These are phyloP conservation scores for Rosa multiflora DNA, from an alignment of 306 rosid species.

Conservation along the genomic window DNA sequence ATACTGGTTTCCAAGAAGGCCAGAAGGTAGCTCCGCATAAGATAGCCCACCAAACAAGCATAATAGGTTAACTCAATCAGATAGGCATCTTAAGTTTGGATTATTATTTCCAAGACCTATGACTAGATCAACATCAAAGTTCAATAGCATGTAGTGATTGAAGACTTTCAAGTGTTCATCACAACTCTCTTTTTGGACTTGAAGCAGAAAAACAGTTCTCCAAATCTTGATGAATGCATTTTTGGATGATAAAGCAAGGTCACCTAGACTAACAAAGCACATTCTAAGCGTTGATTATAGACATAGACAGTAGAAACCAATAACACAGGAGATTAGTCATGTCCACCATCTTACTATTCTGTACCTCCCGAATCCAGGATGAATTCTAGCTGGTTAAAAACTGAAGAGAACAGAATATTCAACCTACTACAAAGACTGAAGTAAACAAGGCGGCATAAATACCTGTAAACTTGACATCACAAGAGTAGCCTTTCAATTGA, in stretches of 20 bases:
- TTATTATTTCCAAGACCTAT: background rate
- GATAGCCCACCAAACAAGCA: background rate
- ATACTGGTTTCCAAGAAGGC: background rate
- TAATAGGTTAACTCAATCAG: background rate
- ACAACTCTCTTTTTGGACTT: background rate
- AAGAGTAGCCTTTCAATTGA: slow-evolving; percentile 55
- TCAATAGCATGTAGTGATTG: background rate
- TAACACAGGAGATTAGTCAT: background rate
- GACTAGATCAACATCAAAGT: slow-evolving; percentile 3
- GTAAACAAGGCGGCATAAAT: slow-evolving; percentile 7
- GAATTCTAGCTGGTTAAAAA: background rate
- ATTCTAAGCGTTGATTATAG: background rate
- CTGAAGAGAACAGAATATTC: background rate
- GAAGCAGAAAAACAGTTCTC: background rate
- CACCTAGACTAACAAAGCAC: background rate
- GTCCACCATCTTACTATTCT: background rate
- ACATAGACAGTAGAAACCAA: background rate
- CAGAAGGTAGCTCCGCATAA: background rate
- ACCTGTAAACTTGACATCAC: slow-evolving; percentile 77
- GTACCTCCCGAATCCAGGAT: background rate
- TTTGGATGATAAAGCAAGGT: background rate
- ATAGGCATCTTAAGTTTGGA: background rate
- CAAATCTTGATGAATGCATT: background rate
- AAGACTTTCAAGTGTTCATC: background rate
- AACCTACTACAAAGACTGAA: background rate